phyloP scores from a whole-genome alignment of 495 filamentous ascomycete genomes.

The Hypoxylon fuscum region DNA sequence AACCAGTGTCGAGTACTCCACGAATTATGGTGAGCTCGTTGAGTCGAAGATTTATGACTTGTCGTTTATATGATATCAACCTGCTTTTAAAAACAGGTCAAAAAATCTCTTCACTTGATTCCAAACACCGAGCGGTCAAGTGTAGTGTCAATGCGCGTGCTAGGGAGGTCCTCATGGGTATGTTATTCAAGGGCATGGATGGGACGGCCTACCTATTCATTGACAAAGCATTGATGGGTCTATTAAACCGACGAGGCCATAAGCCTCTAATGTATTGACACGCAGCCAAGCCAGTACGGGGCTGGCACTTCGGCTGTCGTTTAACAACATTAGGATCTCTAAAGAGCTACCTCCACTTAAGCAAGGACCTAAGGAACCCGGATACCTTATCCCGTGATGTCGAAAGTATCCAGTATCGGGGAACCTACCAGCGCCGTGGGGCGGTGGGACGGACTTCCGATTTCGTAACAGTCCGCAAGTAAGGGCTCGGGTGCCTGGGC shows the following conservation, averaged over 20 bases:
- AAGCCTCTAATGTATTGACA: conserved; percentile 35
- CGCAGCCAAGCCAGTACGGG: conserved; percentile 31
- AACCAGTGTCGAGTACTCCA: too few species aligned
- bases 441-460: conserved; percentile 34
- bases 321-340: conserved; percentile 3
- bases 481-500: conserved; percentile 2
- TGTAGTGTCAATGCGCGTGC: background rate
- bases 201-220: background rate
- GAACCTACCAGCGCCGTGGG: conserved; percentile 30
- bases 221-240: conserved; percentile 1
- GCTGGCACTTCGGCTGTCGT: conserved; percentile 7
- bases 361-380: conserved; percentile 5
- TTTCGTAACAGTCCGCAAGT: conserved; percentile 7
- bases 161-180: background rate
- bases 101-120: background rate
- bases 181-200: background rate
- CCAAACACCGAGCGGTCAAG: conserved; percentile 4
- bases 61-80: conserved; percentile 4
- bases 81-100: background rate
- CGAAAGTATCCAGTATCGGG: conserved; percentile 33
- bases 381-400: conserved; percentile 33
- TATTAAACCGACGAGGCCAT: conserved; percentile 6
- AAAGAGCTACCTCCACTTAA: conserved; percentile 20
- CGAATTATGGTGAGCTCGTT: background rate
- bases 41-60: conserved; percentile 2